Evolutionary conservation across 805 yeast genomes (phyloP), one percentile per base, ranked within the genome.

Genomic region (Yamadazyma olivae): DNA sequence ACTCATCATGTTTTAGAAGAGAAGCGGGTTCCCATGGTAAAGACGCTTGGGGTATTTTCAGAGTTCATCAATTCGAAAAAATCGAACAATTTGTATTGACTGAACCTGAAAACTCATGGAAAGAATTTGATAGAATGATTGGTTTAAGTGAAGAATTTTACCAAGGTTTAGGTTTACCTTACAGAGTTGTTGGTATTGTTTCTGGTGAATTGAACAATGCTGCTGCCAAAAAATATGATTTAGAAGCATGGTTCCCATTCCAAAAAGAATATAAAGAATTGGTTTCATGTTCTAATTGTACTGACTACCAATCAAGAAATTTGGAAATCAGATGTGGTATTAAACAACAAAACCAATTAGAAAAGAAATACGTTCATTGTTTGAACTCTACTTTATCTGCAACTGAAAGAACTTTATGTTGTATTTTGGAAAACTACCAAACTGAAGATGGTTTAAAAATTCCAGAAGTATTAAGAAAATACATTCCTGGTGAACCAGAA

Each of bases 191-290:
- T 46, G 95, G 95, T 53, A 93, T 93, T 64, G 99, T 93, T 45
- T 88, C 96, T 42, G 99, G 98, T 54, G 99, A 91, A 73, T 80
- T 93, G 62, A 93, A 93, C 77, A 93, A 93, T 54, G 97, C 99
- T 36, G 99, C 99, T 45, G 98, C 99, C 49, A 93, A 93, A 76
- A 93, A 93, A 68, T 93, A 83, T 72, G 99, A 93, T 72, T 77
- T 93, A 59, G 99, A 93, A 75, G 99, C 99, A 34, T 93, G 99
- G 99, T 93, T 93, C 95, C 99, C 99, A 59, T 93, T 75, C 86
- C 99, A 93, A 75, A 77, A 89, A 64, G 99, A 93, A 70, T 93
- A 86, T 74, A 93, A 93, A 71, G 99, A 93, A 73, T 80, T 93
- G 56, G 99, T 93, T 38, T 88, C 96, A 14, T 91, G 98, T 74